Conservation (phyloP, 2,329 filamentous ascomycete species). For the Rutstroemia sp. region DNA sequence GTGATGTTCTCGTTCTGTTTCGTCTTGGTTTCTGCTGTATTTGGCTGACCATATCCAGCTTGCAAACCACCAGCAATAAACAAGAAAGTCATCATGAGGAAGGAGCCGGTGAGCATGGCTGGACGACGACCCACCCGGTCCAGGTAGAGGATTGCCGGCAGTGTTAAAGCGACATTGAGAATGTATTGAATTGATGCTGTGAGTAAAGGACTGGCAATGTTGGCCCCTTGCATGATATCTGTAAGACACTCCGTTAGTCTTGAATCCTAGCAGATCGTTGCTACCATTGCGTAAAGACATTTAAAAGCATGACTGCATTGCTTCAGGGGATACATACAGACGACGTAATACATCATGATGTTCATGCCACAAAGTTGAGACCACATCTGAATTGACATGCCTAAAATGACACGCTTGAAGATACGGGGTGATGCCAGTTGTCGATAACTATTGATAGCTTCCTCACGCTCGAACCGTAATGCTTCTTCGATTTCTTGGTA, state of each 20-base stretch:
- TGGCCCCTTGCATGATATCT: constrained; percentile 61
- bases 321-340: constrained; percentile 34
- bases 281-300: too few relatives aligned
- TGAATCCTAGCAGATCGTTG: too few relatives aligned
- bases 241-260: not conserved
- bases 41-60: constrained; percentile 48
- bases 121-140: constrained; percentile 68
- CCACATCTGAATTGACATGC: constrained; percentile 70
- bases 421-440: constrained; percentile 66
- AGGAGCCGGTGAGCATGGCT: constrained; percentile 53
- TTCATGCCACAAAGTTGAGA: constrained; percentile 70
- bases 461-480: constrained; percentile 64
- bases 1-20: constrained; percentile 41
- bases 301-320: not conserved
- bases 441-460: constrained; percentile 61
- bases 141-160: constrained; percentile 68
- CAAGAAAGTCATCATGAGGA: constrained; percentile 55
- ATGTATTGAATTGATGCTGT: constrained; percentile 66
- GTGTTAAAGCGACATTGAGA: constrained; percentile 72
- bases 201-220: constrained; percentile 50
- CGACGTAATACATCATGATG: constrained; percentile 63
- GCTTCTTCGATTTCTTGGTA: constrained; percentile 64
- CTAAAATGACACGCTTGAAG: constrained; percentile 64
- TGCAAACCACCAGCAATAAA: constrained; percentile 57
- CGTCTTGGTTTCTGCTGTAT: constrained; percentile 32